Evolutionary conservation across 331 rosid genomes (phyloP).

Genomic region (Rosa hybrid): DNA sequence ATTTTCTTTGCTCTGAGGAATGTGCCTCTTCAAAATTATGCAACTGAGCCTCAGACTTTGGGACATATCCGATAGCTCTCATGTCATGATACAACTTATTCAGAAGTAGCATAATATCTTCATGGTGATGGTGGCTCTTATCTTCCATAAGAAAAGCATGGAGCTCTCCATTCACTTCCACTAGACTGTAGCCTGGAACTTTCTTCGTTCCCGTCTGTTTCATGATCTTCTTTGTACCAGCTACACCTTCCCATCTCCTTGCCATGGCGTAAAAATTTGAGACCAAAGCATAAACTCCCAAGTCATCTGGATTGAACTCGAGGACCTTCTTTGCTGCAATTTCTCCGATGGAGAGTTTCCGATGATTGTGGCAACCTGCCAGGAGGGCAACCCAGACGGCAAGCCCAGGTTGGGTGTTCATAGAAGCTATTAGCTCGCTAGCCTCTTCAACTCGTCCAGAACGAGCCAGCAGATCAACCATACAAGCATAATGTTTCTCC

Average conservation of each 20-base stretch:
- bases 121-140: constrained; percentile 27
- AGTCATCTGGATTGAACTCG: constrained; percentile 36
- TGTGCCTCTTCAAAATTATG: constrained; percentile 14
- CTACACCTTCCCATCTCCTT: constrained; percentile 44
- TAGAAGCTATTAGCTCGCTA: constrained; percentile 28
- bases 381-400: constrained; percentile 49
- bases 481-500: constrained; percentile 48
- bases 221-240: constrained; percentile 36
- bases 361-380: constrained; percentile 43
- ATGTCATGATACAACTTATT: constrained; percentile 33
- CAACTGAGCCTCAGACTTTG: constrained; percentile 16
- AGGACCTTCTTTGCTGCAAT: constrained; percentile 39
- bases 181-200: constrained; percentile 38
- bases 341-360: constrained; percentile 30
- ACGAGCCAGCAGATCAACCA: constrained; percentile 51
- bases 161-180: constrained; percentile 48
- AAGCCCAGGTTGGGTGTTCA: constrained; percentile 33
- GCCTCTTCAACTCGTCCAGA: constrained; percentile 50
- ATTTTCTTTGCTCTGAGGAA: constrained; percentile 5
- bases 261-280: constrained; percentile 43
- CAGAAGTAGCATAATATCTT: constrained; percentile 28
- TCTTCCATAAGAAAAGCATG: constrained; percentile 56
- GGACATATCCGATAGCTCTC: constrained; percentile 26
- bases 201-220: constrained; percentile 37
- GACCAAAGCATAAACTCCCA: constrained; percentile 39